Evolutionary conservation across 768 basidiomycete species (phyloP).

Genomic region (Psilocybe subaeruginosa): DNA sequence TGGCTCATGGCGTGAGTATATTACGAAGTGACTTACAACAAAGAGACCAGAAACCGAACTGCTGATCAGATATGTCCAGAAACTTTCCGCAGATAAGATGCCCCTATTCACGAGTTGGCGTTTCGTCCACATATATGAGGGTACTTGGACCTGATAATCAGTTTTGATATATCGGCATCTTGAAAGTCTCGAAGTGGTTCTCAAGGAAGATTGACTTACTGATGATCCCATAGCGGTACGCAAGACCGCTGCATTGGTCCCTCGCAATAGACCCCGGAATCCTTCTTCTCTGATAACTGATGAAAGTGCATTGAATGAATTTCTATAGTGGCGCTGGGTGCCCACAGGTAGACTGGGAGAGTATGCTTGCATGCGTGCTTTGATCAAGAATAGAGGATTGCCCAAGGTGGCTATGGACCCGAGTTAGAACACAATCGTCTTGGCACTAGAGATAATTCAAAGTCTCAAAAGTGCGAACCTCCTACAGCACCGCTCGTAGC

Average conservation of each 20-base stretch:
- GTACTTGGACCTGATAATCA: background rate
- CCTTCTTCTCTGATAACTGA: background rate
- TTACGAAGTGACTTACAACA: background rate
- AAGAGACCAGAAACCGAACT: background rate
- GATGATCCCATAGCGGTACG: background rate
- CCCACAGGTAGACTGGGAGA: background rate
- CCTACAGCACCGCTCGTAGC: background rate
- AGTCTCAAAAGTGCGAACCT: background rate
- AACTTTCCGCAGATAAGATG: background rate
- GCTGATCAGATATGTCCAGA: constrained; percentile 1
- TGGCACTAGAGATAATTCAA: background rate
- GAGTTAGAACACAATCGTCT: background rate
- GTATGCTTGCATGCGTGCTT: background rate
- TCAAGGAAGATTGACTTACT: background rate
- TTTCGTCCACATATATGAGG: background rate
- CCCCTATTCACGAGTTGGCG: background rate
- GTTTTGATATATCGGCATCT: background rate
- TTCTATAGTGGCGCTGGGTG: background rate
- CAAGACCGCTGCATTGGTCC: background rate
- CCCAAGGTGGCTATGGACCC: background rate
- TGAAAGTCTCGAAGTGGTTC: background rate
- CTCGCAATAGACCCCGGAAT: background rate
- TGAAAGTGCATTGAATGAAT: background rate
- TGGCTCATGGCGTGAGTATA: background rate
- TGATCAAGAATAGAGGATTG: background rate